Percentiles rank a stretch among this genome's conserved stretches.
Evolutionary conservation across 805 yeast genomes (phyloP).

Genomic region (Candida quercuum): DNA sequence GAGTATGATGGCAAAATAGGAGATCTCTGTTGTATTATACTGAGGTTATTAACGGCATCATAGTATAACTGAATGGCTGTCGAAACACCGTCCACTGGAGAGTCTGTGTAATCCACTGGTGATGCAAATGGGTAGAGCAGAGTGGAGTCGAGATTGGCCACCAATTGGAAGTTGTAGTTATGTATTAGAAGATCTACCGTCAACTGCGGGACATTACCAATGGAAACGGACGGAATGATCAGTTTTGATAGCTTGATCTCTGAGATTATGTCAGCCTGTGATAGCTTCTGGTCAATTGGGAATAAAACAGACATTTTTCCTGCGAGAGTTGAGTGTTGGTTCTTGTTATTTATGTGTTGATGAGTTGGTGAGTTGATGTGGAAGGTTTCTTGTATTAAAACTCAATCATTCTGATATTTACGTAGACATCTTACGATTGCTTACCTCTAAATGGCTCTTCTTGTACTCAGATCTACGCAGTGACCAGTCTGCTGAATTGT

Average conservation of each 20-base stretch:
- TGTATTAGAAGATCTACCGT: slow-evolving; percentile 68
- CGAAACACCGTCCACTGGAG: slow-evolving; percentile 30
- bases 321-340: neutral
- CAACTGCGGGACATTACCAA: slow-evolving; percentile 89
- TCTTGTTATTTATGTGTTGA: neutral
- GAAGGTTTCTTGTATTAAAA: neutral
- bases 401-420: slow-evolving; percentile 4
- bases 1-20: slow-evolving; percentile 72
- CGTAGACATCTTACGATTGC: too few species aligned
- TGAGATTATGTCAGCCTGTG: neutral
- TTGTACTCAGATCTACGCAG: too few species aligned
- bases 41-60: slow-evolving; percentile 33
- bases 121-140: slow-evolving; percentile 79
- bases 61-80: slow-evolving; percentile 64
- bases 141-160: slow-evolving; percentile 53
- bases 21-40: slow-evolving; percentile 76
- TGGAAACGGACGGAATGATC: slow-evolving; percentile 76
- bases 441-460: too few species aligned
- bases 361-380: neutral
- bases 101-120: slow-evolving; percentile 51
- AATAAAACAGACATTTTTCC: neutral
- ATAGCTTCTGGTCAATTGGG: neutral
- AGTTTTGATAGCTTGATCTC: slow-evolving; percentile 33
- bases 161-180: slow-evolving; percentile 45
- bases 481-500: too few species aligned